Evolutionary conservation across 2,329 filamentous ascomycete species (phyloP).

Genomic region (Neophaeococcomyces mojaviensis): DNA sequence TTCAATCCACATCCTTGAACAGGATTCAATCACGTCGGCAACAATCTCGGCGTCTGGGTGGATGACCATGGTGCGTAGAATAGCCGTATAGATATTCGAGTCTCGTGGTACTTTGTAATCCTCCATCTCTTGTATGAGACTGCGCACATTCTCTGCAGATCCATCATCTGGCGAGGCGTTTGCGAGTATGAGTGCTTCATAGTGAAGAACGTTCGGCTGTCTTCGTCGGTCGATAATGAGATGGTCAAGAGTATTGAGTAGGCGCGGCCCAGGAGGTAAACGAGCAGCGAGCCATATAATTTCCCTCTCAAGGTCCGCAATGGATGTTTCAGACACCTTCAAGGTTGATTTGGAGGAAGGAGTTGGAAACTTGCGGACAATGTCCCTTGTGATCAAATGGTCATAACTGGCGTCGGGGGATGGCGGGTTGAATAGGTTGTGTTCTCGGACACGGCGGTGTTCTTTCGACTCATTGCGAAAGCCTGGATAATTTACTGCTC

Average conservation of each 20-base stretch:
- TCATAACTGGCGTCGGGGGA: not conserved
- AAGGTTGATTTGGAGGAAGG: no score
- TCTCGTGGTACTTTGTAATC: conserved; percentile 55
- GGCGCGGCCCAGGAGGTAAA: conserved; percentile 9
- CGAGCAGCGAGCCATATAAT: conserved; percentile 13
- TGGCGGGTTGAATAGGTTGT: conserved; percentile 3
- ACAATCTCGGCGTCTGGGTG: conserved; percentile 5
- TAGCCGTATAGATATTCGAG: conserved; percentile 60
- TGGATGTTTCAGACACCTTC: conserved; percentile 3
- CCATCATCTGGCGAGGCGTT: conserved; percentile 59
- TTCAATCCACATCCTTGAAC: not conserved
- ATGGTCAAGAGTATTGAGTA: conserved; percentile 27
- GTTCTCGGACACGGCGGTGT: conserved; percentile 1
- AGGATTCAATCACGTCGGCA: conserved; percentile 1
- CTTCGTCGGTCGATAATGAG: conserved; percentile 32
- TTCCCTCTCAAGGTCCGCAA: conserved; percentile 16
- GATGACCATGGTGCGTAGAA: conserved; percentile 35
- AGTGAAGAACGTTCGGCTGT: conserved; percentile 40
- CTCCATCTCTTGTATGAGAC: conserved; percentile 67
- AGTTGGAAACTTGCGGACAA: no score
- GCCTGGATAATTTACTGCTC: not conserved
- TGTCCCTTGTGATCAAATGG: no score
- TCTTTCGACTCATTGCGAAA: conserved; percentile 3
- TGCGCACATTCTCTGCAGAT: conserved; percentile 55
- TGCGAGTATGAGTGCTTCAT: conserved; percentile 66